These are phyloP conservation scores for Fusarium coffeatum DNA, from an alignment of 2,329 filamentous ascomycete species.

Conservation along the genomic window DNA sequence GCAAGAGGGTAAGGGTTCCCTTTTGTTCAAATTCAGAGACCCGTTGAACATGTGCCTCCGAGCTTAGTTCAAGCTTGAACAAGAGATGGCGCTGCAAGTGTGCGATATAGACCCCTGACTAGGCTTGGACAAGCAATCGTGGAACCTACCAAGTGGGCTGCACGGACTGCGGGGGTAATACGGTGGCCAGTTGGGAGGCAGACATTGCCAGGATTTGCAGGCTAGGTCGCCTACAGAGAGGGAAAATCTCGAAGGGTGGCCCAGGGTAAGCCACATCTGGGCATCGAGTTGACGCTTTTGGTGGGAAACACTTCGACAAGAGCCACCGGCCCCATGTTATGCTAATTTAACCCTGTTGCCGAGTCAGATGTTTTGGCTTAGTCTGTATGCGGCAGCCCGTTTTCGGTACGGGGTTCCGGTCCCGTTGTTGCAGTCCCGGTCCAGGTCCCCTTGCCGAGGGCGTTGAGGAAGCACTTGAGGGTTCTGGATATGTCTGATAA, in stretches of 20 bases:
- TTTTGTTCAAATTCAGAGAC: conserved; percentile 32
- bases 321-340: conserved; percentile 30
- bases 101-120: conserved; percentile 46
- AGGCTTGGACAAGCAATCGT: conserved; percentile 44
- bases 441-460: conserved; percentile 26
- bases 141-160: conserved; percentile 39
- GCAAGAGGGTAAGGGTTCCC: conserved; percentile 29
- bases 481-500: conserved; percentile 15
- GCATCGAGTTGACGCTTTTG: conserved; percentile 34
- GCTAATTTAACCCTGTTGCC: conserved; percentile 46
- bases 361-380: conserved; percentile 42
- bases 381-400: conserved; percentile 36
- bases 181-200: conserved; percentile 44
- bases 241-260: conserved; percentile 39
- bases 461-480: conserved; percentile 11
- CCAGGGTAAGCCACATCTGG: conserved; percentile 42
- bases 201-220: conserved; percentile 15
- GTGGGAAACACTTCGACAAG: conserved; percentile 39
- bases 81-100: conserved; percentile 36
- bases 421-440: conserved; percentile 23
- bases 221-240: conserved; percentile 42
- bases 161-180: conserved; percentile 38
- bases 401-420: conserved; percentile 32
- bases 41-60: conserved; percentile 38
- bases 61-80: conserved; percentile 35